Base-by-base conservation (phyloP, 2,329 filamentous ascomycete genomes). In the Colletotrichum tropicicola region DNA sequence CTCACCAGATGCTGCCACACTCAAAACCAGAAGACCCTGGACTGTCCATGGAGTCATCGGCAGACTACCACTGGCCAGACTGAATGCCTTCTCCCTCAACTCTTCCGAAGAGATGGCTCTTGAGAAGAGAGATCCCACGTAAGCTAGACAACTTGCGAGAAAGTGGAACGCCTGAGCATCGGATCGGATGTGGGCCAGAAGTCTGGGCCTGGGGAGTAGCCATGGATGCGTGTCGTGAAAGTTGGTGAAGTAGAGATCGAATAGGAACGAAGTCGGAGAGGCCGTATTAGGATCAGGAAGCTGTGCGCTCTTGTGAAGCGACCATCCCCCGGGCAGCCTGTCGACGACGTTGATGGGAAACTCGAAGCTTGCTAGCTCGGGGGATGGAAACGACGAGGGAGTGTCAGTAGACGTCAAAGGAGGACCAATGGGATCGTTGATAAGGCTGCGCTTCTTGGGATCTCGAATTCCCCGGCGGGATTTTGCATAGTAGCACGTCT, bases 401-500 rank as follows among this genome's bases (percentile, higher is more conserved):
- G 51, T 28, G 12, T 48, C 47, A 8, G 59, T 48, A 9, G 52
- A 35, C 21, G 30, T 27, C 23, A 52, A 23, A 9, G 59, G 66
- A 28, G 70, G 59, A 17, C 49, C 70, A 45, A 70, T 60, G 43
- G 67, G 56, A 35, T 75, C 73, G 45, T 68, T 71, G 67, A 75
- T 74, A 51, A 76, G 66, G 55, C 72, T 76, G 55, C 73, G 71
- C 56, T 74, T 74, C 59, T 73, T 76, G 9, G 73, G 70, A 66
- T 78, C 75, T 37, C 76, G 73, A 49, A 77, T 79, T 12, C 83
- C 82, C 68, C 83, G 75, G 35, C 82, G 76, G 12, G 83, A 85
- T 66, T 80, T 80, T 19, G 80, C 76, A 71, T 85, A 85, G 61
- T 76, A 77, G 59, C 83, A 85, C 27, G 79, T 73, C 61, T 81